Evolutionary conservation across 768 basidiomycete species (phyloP), one percentile per base, ranked within the genome.

Genomic region (Lentinula sp.): DNA sequence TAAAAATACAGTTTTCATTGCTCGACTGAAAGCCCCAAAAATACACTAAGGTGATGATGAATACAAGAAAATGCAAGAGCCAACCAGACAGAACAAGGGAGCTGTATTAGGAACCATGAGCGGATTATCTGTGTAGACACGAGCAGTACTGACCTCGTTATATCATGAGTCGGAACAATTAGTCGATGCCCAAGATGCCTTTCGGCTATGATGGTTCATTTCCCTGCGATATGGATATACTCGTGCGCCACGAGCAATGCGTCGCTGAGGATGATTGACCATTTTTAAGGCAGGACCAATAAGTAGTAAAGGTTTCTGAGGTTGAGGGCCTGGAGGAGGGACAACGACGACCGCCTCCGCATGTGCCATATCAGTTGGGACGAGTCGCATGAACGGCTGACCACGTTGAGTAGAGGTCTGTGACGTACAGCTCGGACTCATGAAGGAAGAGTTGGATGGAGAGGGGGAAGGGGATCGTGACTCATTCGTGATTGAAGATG

Each of bases 331-430:
- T 1, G 60, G 63, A 46, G 76, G 74, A 23, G 74, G 73, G 9
- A 82, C 70, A 54, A 83, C 61, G 32, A 86, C 70, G 61, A 83
- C 74, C 1, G 83, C 85, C 18, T 84, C 75, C 0, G 85, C 85
- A 15, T 78, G 70, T 34, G 80, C 81, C 48, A 84, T 66, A n/a
- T 78, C 65, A 62, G 82, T 82, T 4, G 80, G 80, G 21, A 79
- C 72, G 43, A 84, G 76, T 61, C 75, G 76, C 61, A 79, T 61
- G 69, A 74, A 71, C 42, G 63, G 63, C 28, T 55, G 54, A 31
- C 31, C 37, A 35, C 31, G 53, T 32, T 53, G 60, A 48, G 21
- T 57, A 46, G 57, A 65, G 13, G 60, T 10, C 21, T 39, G 37
- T 8, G 21, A 48, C 21, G 5, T 58, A 28, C 57, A 60, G 1